Evolutionary conservation across 345 rosid genomes (phyloP).

Genomic region (Punica granatum): DNA sequence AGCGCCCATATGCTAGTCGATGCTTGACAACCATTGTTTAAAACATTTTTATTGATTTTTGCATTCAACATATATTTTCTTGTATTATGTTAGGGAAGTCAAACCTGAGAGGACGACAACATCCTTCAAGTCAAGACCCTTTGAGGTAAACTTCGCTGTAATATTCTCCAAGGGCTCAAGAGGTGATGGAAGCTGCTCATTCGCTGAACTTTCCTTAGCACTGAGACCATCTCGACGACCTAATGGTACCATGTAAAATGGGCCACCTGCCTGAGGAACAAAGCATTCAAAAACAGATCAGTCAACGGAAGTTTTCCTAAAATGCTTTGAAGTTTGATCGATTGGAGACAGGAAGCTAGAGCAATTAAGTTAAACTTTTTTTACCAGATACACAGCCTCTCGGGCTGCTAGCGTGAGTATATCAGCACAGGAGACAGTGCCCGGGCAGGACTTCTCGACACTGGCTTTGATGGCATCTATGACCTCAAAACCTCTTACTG

Average conservation of each 20-base stretch:
- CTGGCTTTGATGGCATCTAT: conserved; percentile 49
- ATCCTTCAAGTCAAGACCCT: conserved; percentile 58
- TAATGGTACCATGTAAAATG: conserved; percentile 37
- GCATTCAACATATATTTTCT: too few species aligned
- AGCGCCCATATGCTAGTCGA: neutral
- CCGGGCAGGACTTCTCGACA: conserved; percentile 57
- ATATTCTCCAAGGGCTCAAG: conserved; percentile 47
- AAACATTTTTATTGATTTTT: too few species aligned
- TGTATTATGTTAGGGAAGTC: neutral
- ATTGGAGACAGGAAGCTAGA: neutral
- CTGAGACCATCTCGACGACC: conserved; percentile 56
- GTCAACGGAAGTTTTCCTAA: neutral
- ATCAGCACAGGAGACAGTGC: conserved; percentile 55
- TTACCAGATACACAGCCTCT: conserved; percentile 45
- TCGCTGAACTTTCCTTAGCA: conserved; percentile 40
- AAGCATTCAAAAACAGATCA: neutral
- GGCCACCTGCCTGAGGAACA: conserved; percentile 41
- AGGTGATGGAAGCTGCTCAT: conserved; percentile 50
- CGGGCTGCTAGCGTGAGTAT: conserved; percentile 51
- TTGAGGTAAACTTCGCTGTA: conserved; percentile 46
- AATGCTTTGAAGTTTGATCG: neutral
- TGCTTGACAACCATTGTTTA: neutral
- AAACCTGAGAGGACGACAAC: conserved; percentile 64
- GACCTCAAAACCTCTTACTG: conserved; percentile 56
- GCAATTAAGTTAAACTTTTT: neutral